Conservation (phyloP, 2,329 filamentous ascomycete genomes). For the Alternaria novae-zelandiae region DNA sequence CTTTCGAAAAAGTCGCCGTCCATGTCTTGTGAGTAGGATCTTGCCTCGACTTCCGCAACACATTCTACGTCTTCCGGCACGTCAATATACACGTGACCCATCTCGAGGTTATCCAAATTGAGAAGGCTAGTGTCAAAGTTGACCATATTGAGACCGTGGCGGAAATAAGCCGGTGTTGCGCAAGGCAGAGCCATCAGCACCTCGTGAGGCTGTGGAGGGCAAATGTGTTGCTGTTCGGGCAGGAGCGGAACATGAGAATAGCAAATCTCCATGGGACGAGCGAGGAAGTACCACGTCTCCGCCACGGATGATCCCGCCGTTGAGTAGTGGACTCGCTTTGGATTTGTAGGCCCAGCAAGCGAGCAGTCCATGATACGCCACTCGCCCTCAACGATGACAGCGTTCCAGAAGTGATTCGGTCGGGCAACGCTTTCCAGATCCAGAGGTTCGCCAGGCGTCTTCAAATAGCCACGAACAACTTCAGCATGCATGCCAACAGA, state of each 20-base stretch:
- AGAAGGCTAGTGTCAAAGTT: constrained; percentile 90
- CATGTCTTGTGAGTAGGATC: constrained; percentile 77
- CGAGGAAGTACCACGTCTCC: constrained; percentile 93
- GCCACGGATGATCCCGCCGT: constrained; percentile 71
- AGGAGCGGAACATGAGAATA: constrained; percentile 94
- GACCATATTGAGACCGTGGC: constrained; percentile 76
- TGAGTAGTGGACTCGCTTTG: constrained; percentile 78
- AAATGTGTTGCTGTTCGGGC: constrained; percentile 89
- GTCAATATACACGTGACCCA: constrained; percentile 86
- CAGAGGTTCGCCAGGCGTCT: constrained; percentile 76
- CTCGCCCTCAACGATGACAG: constrained; percentile 88
- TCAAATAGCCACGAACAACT: constrained; percentile 87
- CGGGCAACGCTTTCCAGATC: constrained; percentile 84
- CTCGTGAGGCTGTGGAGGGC: constrained; percentile 84
- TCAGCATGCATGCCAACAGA: constrained; percentile 89
- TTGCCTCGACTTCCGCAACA: constrained; percentile 88
- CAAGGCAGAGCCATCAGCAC: constrained; percentile 85
- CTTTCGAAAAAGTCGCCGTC: constrained; percentile 96
- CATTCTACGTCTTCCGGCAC: constrained; percentile 91
- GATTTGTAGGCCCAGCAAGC: constrained; percentile 88
- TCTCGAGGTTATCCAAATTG: constrained; percentile 88
- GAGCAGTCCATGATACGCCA: constrained; percentile 98
- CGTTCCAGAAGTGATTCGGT: constrained; percentile 98
- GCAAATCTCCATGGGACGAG: constrained; percentile 85
- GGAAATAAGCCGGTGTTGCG: constrained; percentile 87